These are phyloP conservation scores for Russula olivacea DNA, from an alignment of 768 basidiomycete species.

Conservation along the genomic window DNA sequence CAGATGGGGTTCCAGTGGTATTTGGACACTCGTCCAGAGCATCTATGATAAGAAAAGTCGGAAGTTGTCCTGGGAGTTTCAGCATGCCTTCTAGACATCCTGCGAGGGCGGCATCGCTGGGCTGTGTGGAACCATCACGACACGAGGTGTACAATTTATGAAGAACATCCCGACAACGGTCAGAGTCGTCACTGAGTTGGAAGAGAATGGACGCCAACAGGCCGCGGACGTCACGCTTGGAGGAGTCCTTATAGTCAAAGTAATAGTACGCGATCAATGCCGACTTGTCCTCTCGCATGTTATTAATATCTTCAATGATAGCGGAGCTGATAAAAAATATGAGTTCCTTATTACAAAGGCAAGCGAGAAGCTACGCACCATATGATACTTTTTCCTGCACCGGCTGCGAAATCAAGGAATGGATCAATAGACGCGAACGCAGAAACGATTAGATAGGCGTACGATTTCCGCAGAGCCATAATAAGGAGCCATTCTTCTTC, in stretches of 20 bases:
- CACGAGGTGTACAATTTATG: background rate
- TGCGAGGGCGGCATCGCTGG: background rate
- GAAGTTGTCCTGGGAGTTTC: background rate
- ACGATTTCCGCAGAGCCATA: slow-evolving; percentile 13
- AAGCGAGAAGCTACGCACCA: background rate
- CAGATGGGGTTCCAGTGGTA: background rate
- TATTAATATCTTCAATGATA: background rate
- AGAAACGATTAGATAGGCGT: background rate
- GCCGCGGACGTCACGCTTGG: background rate
- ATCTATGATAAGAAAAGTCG: background rate
- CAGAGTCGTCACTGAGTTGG: background rate
- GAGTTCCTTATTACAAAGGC: background rate
- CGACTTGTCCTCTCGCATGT: background rate
- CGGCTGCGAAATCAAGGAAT: background rate
- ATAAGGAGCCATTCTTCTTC: background rate
- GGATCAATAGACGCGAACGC: background rate
- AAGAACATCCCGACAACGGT: background rate
- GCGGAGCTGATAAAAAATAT: background rate
- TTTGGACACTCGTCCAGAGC: background rate
- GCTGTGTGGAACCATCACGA: background rate
- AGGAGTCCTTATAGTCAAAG: background rate
- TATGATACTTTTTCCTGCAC: slow-evolving; percentile 5
- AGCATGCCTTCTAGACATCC: background rate
- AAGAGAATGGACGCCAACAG: background rate
- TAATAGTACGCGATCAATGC: background rate